Evolutionary conservation across 2,329 filamentous ascomycete species (phyloP), one percentile per base, ranked within the genome.

Genomic region (Colletotrichum gigasporum): DNA sequence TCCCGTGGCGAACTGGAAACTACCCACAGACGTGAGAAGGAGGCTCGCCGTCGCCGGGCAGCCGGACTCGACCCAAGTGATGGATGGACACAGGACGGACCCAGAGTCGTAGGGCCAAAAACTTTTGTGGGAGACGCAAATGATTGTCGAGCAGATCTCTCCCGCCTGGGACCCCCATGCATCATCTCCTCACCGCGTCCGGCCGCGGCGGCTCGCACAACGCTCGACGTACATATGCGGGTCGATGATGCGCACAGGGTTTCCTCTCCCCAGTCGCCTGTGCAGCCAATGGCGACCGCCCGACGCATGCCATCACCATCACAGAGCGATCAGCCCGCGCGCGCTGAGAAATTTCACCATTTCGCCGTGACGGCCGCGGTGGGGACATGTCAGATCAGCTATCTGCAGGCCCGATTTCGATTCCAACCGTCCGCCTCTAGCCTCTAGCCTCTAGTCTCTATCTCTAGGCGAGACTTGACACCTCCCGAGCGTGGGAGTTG

Each of bases 171-270:
- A 44, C 14, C 45, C 28, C 30, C 32, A 32, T 34, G 48, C n/a
- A 24, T 39, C 30, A 24, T 39, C 45, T 45, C 22, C 44, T 63
- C 57, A 56, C 57, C 35, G 56, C 47, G 60, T 45, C 34, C 45
- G 54, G 54, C 54, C 54, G 37, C 55, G 32, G 59, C 52, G 55
- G 47, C 60, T 63, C 37, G 45, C 61, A 42, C 55, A 61, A 61
- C 47, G 55, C 54, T 37, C 57, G 51, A 26, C 37, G 9, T 51
- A 63, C 62, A 65, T 63, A 57, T 56, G 63, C 63, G 63, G 63
- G 58, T 56, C 44, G 14, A 57, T 65, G 63, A 65, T 65, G 63
- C 59, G 58, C 63, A 57, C 63, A 63, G 58, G 63, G 63, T 63
- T 54, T 50, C 35, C 20, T 47, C 32, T 54, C 41, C 56, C 48